Percentiles rank a stretch among this genome's conserved stretches.
Evolutionary conservation across 164 flowering plant species (phyloP).

Genomic region (Chloranthus sessilifolius): DNA sequence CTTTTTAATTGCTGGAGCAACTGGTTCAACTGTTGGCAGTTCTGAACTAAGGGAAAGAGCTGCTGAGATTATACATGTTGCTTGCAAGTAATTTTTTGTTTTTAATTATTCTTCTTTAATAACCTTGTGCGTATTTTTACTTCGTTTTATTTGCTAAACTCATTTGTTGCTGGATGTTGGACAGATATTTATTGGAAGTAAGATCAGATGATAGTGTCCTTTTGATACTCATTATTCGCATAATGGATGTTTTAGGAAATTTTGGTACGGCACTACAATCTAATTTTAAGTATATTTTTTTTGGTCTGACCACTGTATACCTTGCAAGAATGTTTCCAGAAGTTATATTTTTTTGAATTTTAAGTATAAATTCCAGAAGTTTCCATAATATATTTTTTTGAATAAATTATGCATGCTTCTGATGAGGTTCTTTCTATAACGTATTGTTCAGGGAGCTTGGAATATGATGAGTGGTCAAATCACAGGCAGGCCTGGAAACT

Average conservation of each 20-base stretch:
- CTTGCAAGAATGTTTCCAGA: no score
- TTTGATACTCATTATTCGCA: slow-evolving; percentile 75
- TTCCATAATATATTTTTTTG: no score
- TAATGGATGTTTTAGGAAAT: slow-evolving; percentile 88
- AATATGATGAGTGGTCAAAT: slow-evolving; percentile 93
- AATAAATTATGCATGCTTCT: no score
- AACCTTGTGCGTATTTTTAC: background rate
- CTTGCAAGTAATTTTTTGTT: slow-evolving; percentile 69
- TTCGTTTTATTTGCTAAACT: slow-evolving; percentile 12
- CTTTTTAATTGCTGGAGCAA: slow-evolving; percentile 82
- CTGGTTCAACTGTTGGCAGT: slow-evolving; percentile 84
- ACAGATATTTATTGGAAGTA: slow-evolving; percentile 77
- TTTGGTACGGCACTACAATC: slow-evolving; percentile 52
- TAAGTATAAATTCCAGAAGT: no score
- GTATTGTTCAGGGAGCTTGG: slow-evolving; percentile 70
- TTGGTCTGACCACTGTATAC: no score
- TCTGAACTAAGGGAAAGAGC: slow-evolving; percentile 73
- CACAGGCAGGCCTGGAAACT: slow-evolving; percentile 95
- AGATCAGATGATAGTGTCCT: slow-evolving; percentile 98
- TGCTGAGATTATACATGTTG: slow-evolving; percentile 65
- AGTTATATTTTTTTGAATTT: no score
- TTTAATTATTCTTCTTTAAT: background rate
- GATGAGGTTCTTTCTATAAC: slow-evolving; percentile 7
- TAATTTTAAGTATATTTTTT: background rate
- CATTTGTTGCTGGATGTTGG: slow-evolving; percentile 10